Conservation (phyloP, 2,329 filamentous ascomycete species). For the Ascosphaera aggregata region DNA sequence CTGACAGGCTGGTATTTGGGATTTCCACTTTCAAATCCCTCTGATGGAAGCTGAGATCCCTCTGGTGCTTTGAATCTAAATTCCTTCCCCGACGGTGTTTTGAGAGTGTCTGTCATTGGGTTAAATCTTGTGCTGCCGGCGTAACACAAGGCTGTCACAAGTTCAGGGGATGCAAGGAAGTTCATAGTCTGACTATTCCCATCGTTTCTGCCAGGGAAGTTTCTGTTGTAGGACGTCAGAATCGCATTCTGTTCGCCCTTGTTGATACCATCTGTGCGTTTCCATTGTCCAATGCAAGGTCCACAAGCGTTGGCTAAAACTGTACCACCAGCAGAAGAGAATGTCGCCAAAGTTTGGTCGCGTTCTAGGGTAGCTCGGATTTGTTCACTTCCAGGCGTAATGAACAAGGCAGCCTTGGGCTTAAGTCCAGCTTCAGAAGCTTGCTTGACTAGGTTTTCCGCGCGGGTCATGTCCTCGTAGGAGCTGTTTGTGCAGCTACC, state of each 20-base stretch:
- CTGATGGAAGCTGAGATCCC: conserved; percentile 35
- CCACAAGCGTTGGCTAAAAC: conserved; percentile 90
- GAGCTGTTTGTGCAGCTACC: conserved; percentile 98
- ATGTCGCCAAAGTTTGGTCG: conserved; percentile 66
- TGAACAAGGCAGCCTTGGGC: conserved; percentile 78
- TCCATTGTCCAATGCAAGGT: conserved; percentile 89
- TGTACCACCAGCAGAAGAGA: conserved; percentile 65
- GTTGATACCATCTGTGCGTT: conserved; percentile 58
- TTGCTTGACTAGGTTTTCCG: conserved; percentile 80
- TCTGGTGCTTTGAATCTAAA: conserved; percentile 68
- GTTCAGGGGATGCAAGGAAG: conserved; percentile 88
- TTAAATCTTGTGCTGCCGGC: conserved; percentile 88
- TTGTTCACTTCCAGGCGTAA: conserved; percentile 91
- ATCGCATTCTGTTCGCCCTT: conserved; percentile 89
- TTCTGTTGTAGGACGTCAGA: conserved; percentile 92
- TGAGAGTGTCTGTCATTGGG: conserved; percentile 67
- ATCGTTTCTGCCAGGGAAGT: conserved; percentile 92
- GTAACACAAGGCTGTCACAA: conserved; percentile 92
- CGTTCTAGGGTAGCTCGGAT: conserved; percentile 84
- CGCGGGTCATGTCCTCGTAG: conserved; percentile 95
- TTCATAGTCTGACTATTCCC: conserved; percentile 96
- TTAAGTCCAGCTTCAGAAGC: conserved; percentile 72
- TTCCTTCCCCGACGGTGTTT: conserved; percentile 51
- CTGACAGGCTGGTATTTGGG: conserved; percentile 48
- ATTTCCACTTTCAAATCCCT: conserved; percentile 64